These are phyloP conservation scores for Hypoxylon trugodes DNA, from an alignment of 495 filamentous ascomycete genomes.

Conservation along the genomic window DNA sequence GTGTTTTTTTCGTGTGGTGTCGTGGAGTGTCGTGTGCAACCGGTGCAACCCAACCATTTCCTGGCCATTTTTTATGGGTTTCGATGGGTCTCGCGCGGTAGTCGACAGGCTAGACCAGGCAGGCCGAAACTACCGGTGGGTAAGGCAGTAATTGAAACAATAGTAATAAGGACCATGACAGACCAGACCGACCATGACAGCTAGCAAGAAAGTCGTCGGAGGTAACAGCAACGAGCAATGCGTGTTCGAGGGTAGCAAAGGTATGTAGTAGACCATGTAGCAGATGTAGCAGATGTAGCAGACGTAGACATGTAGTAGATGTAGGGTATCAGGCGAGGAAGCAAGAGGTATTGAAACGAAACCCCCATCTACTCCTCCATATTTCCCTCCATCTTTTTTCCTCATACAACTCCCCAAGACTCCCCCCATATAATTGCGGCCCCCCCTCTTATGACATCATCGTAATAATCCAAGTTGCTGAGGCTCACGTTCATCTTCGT, in stretches of 20 bases:
- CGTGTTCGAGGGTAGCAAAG: too few relatives aligned
- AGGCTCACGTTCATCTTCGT: conserved; percentile 28
- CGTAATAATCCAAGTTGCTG: conserved; percentile 11
- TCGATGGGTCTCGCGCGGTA: conserved; percentile 33
- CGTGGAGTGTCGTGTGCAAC: conserved; percentile 28
- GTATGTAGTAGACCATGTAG: conserved; percentile 6
- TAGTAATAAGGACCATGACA: too few relatives aligned
- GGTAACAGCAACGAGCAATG: too few relatives aligned
- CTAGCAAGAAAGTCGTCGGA: too few relatives aligned
- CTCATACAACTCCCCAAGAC: conserved; percentile 13
- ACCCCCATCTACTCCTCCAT: conserved; percentile 6
- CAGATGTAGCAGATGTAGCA: not conserved
- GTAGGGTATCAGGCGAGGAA: conserved; percentile 30
- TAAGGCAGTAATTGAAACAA: conserved; percentile 32
- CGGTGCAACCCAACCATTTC: conserved; percentile 31
- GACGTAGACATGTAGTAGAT: not conserved
- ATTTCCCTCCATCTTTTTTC: not conserved
- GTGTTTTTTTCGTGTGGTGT: conserved; percentile 26
- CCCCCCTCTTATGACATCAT: conserved; percentile 39
- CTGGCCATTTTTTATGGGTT: conserved; percentile 30
- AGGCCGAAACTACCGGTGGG: conserved; percentile 17
- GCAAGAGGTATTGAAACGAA: conserved; percentile 4
- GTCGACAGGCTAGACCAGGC: conserved; percentile 19
- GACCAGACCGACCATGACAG: too few relatives aligned
- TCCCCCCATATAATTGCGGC: conserved; percentile 15